Base-by-base conservation (phyloP, 1,284 basidiomycete species). In the Ganoderma meredithae region DNA sequence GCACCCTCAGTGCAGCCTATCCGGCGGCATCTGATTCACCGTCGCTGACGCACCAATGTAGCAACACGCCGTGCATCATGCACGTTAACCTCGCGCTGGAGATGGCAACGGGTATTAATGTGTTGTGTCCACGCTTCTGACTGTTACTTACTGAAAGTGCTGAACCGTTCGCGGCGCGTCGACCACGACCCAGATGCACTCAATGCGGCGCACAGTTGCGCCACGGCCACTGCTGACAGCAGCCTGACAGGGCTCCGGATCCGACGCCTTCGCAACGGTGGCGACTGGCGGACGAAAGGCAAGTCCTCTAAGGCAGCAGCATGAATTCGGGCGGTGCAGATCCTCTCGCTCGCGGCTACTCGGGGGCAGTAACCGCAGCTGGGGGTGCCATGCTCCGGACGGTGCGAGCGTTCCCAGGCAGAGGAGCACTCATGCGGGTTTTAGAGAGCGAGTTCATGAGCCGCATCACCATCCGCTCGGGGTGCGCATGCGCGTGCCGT, bases 381-480 rank as follows among this genome's bases (percentile, higher is more conserved):
- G 55, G 55, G 8, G 55, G 2, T 31, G 36, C 55, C 55, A 36
- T 39, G 33, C 33, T 33, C 19, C 13, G 33, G 19, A 58, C 17
- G 55, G 55, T 39, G 33, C 55, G 31, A 58, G 55, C 55, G 33
- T 39, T 39, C 55, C 55, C 55, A 39, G 33, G 55, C 33, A 58
- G 17, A 22, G 55, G 55, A 58, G 55, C 31, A 58, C 55, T 39
- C 55, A 19, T 31, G 31, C 55, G n/a, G 55, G 17, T 39, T 12
- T n/a, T 58, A 33, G 25, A 19, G n/a, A 33, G 19, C 33, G 22
- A 6, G 15, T 31, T 33, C 47, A 49, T 10, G 22, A 19, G 22
- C 25, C 47, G 47, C 47, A 49, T 49, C 47, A 49, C 22, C 47
- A 2, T 22, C 19, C 47, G 47, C 47, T 10, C 47, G 47, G 22